Conservation (phyloP, 331 rosid species). For the Quercus lobata region DNA sequence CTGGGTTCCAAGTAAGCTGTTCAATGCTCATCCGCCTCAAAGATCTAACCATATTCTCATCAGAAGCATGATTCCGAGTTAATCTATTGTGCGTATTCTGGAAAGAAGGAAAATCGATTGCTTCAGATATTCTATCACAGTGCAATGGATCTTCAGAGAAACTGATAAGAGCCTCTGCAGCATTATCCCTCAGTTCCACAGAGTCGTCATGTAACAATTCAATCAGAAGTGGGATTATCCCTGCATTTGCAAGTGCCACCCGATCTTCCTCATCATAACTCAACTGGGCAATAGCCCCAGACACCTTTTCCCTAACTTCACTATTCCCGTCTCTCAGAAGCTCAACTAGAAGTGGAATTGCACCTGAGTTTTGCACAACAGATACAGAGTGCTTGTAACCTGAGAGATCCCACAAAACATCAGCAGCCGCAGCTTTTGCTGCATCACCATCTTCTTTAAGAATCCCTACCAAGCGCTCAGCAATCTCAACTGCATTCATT, state of each 20-base stretch:
- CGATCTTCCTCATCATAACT: slow-evolving; percentile 38
- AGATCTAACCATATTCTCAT: slow-evolving; percentile 27
- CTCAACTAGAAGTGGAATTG: slow-evolving; percentile 41
- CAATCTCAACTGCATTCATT: slow-evolving; percentile 37
- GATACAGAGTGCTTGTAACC: slow-evolving; percentile 30
- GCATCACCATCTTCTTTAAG: slow-evolving; percentile 44
- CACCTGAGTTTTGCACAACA: slow-evolving; percentile 36
- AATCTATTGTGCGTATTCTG: slow-evolving; percentile 36
- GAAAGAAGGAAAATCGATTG: slow-evolving; percentile 36
- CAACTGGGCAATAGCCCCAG: slow-evolving; percentile 41
- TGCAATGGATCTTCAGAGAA: slow-evolving; percentile 43
- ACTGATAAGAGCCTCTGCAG: slow-evolving; percentile 45
- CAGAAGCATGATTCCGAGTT: slow-evolving; percentile 22
- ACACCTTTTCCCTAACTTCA: slow-evolving; percentile 37
- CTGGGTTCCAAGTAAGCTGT: slow-evolving; percentile 22
- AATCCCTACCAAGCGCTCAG: slow-evolving; percentile 36
- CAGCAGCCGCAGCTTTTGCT: slow-evolving; percentile 44
- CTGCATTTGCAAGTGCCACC: slow-evolving; percentile 47
- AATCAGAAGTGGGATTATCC: slow-evolving; percentile 40
- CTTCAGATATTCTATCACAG: slow-evolving; percentile 30
- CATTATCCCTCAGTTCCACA: slow-evolving; percentile 45
- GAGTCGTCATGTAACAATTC: slow-evolving; percentile 34
- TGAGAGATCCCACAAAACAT: slow-evolving; percentile 50
- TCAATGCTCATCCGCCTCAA: slow-evolving; percentile 31
- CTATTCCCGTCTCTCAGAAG: slow-evolving; percentile 31